phyloP scores from a whole-genome alignment of 1,139 yeast genomes.

The Candida sp. region DNA sequence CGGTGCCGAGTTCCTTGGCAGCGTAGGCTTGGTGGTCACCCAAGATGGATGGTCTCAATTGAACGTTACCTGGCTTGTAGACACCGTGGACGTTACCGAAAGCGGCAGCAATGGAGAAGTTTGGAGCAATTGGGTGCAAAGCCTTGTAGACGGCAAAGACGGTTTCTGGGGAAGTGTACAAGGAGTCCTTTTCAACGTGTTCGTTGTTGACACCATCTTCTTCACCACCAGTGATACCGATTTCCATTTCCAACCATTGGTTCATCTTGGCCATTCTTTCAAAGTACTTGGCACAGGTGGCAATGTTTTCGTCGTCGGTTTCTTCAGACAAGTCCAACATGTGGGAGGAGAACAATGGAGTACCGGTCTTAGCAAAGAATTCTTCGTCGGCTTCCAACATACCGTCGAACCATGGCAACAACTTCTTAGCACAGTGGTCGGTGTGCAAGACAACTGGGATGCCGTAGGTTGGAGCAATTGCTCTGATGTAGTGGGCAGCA shows the following conservation, averaged over 20 bases:
- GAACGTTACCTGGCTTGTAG: constrained; percentile 99
- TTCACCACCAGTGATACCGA: constrained; percentile 99
- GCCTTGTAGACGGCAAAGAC: constrained; percentile 93
- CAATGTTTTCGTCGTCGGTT: constrained; percentile 94
- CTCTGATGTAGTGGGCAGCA: constrained; percentile 97
- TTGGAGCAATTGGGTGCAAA: constrained; percentile 89
- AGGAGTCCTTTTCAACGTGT: constrained; percentile 81
- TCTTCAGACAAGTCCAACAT: constrained; percentile 99
- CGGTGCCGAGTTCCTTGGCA: constrained; percentile 61
- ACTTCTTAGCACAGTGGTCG: constrained; percentile 99
- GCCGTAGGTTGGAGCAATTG: constrained; percentile 96
- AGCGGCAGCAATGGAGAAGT: constrained; percentile 99
- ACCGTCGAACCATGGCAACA: constrained; percentile 99
- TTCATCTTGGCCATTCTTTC: constrained; percentile 91
- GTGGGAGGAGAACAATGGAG: constrained; percentile 98
- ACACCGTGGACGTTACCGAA: constrained; percentile 99
- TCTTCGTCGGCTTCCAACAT: constrained; percentile 97
- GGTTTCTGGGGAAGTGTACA: constrained; percentile 97
- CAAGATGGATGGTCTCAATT: constrained; percentile 89
- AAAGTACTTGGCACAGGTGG: constrained; percentile 94
- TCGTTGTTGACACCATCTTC: constrained; percentile 99
- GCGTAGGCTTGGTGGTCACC: constrained; percentile 96
- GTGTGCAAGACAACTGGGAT: constrained; percentile 97
- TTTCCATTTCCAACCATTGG: constrained; percentile 99
- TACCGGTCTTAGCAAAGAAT: constrained; percentile 83